These are phyloP conservation scores for Hirschfeldia incana DNA, from an alignment of 345 rosid genomes.

Conservation along the genomic window DNA sequence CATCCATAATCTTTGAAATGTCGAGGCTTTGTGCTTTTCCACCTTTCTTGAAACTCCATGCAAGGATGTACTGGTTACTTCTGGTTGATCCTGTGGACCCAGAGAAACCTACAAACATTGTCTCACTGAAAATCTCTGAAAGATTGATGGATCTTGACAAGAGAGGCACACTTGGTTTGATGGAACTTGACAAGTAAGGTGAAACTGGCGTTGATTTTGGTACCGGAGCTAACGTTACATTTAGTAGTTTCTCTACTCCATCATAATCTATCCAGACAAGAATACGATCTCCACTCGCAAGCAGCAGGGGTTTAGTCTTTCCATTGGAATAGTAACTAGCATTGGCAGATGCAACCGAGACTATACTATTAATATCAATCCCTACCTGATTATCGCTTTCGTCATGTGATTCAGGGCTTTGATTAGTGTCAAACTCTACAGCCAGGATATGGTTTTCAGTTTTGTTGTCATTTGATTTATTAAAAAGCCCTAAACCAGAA, in stretches of 20 bases:
- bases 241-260: too few species aligned
- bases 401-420: constrained; percentile 38
- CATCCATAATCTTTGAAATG: not conserved
- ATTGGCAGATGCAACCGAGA: constrained; percentile 27
- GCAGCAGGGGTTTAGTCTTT: constrained; percentile 26
- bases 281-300: too few species aligned
- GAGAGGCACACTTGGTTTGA: not conserved
- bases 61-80: not conserved
- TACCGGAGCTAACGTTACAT: too few species aligned
- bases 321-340: constrained; percentile 47
- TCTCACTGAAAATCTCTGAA: not conserved
- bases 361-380: constrained; percentile 48
- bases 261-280: too few species aligned
- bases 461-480: too few species aligned
- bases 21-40: not conserved
- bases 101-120: not conserved
- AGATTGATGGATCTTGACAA: not conserved
- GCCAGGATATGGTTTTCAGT: too few species aligned
- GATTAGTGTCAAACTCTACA: constrained; percentile 52
- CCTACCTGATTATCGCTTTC: constrained; percentile 54
- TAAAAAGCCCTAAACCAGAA: too few species aligned
- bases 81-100: not conserved
- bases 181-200: not conserved
- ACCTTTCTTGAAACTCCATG: not conserved
- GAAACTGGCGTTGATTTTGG: too few species aligned